Conservation (phyloP, 495 filamentous ascomycete species). For the Aspergillus leporis region DNA sequence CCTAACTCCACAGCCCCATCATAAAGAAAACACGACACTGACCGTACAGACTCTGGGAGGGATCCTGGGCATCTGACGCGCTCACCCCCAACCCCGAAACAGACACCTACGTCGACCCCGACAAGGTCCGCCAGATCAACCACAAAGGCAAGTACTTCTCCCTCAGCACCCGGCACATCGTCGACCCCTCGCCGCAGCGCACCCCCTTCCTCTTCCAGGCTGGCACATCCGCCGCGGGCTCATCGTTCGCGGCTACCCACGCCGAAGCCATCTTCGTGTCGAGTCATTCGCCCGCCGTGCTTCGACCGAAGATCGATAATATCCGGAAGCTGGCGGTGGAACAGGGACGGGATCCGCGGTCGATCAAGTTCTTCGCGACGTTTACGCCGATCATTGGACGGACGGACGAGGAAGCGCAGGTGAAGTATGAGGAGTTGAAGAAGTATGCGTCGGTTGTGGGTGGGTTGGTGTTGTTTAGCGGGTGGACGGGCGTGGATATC, state of each 20-base stretch:
- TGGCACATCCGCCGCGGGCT: constrained; percentile 59
- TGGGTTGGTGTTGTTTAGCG: constrained; percentile 59
- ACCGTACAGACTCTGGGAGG: constrained; percentile 61
- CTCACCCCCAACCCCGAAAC: constrained; percentile 46
- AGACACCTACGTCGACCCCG: constrained; percentile 55
- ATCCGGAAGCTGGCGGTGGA: constrained; percentile 53
- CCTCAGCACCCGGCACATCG: constrained; percentile 52
- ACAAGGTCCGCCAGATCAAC: constrained; percentile 58
- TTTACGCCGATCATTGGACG: constrained; percentile 57
- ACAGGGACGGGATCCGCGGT: constrained; percentile 53
- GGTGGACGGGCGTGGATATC: constrained; percentile 65
- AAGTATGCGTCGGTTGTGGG: constrained; percentile 54
- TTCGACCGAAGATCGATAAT: constrained; percentile 53
- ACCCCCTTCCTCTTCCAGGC: constrained; percentile 67
- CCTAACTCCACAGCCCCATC: constrained; percentile 28
- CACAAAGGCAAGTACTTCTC: constrained; percentile 60
- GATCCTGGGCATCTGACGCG: constrained; percentile 59
- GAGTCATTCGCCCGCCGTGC: constrained; percentile 50
- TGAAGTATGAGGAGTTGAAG: constrained; percentile 52
- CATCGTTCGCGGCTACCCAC: constrained; percentile 58
- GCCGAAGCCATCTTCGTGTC: constrained; percentile 67
- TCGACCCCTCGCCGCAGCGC: constrained; percentile 61
- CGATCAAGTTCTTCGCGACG: constrained; percentile 61
- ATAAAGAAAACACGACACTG: no score
- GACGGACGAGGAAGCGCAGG: constrained; percentile 57